Evolutionary conservation across 164 flowering plant species (phyloP).

Genomic region (Cinnamomum chago): DNA sequence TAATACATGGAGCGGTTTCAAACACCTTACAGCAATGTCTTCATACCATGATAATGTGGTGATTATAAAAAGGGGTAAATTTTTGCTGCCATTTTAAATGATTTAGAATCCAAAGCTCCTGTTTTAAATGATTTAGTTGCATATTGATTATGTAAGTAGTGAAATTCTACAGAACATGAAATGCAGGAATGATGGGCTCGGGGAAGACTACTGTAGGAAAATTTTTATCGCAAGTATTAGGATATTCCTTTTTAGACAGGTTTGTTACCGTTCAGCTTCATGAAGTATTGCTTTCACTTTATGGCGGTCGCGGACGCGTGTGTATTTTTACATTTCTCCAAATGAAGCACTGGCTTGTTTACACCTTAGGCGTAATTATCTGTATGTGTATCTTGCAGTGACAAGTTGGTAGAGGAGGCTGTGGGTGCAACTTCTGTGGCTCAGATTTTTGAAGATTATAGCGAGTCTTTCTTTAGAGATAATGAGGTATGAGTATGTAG

Average conservation of each 20-base stretch:
- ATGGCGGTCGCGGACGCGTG: too few relatives aligned
- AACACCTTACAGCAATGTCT: too few relatives aligned
- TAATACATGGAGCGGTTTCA: constrained; percentile 23
- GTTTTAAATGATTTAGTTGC: neutral
- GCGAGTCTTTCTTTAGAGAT: constrained; percentile 66
- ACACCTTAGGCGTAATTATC: neutral
- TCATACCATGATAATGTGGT: neutral
- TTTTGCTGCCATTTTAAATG: neutral
- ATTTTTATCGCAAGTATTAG: constrained; percentile 67
- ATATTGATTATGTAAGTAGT: neutral
- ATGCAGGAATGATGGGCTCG: constrained; percentile 98
- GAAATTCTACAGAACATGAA: constrained; percentile 4
- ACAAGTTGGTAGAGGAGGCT: constrained; percentile 56
- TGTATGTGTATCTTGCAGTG: constrained; percentile 34
- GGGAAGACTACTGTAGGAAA: constrained; percentile 96
- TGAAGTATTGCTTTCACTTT: neutral
- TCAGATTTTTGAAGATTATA: constrained; percentile 55
- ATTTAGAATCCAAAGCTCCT: neutral
- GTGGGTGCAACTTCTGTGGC: constrained; percentile 57
- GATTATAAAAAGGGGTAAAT: neutral
- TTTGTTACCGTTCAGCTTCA: constrained; percentile 18
- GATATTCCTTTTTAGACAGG: constrained; percentile 89
- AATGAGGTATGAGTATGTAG: constrained; percentile 36
- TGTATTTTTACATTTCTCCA: neutral
- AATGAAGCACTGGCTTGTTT: neutral